phyloP scores from a whole-genome alignment of 345 rosid genomes.

The Citrus maxima region DNA sequence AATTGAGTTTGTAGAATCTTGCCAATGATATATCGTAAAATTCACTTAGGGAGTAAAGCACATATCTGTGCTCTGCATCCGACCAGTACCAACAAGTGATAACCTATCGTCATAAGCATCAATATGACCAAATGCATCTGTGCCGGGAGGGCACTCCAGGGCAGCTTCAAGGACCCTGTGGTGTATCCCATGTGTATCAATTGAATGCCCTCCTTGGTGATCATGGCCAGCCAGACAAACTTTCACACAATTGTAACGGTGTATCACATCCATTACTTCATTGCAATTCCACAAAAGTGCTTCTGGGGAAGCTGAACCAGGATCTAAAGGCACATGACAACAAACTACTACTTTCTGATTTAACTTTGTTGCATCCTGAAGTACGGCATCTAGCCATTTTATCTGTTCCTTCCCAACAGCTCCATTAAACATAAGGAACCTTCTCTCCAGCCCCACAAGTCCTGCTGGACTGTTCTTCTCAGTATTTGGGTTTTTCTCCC shows the following conservation, averaged over 20 bases:
- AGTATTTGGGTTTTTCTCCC: conserved; percentile 64
- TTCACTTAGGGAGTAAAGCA: conserved; percentile 21
- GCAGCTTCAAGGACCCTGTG: conserved; percentile 88
- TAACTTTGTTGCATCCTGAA: conserved; percentile 55
- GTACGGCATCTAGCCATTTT: conserved; percentile 66
- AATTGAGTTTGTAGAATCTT: neutral
- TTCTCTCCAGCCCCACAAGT: conserved; percentile 57
- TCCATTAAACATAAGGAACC: conserved; percentile 91
- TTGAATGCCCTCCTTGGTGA: conserved; percentile 71
- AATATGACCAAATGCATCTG: conserved; percentile 70
- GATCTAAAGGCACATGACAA: conserved; percentile 81
- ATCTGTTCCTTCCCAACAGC: conserved; percentile 80
- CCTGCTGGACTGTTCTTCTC: conserved; percentile 87
- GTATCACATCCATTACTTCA: conserved; percentile 74
- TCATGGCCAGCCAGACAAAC: conserved; percentile 87
- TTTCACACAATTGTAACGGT: conserved; percentile 64
- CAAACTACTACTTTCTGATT: conserved; percentile 78
- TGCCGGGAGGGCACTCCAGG: conserved; percentile 83
- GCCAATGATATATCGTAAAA: neutral
- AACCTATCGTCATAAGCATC: conserved; percentile 71
- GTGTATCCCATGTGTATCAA: conserved; percentile 81
- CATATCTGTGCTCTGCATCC: conserved; percentile 55
- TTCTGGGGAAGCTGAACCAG: conserved; percentile 42
- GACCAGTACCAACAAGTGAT: conserved; percentile 56
- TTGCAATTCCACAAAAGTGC: conserved; percentile 88